These are phyloP conservation scores for Ogataea populi-albae DNA, from an alignment of 805 yeast species.

Conservation along the genomic window DNA sequence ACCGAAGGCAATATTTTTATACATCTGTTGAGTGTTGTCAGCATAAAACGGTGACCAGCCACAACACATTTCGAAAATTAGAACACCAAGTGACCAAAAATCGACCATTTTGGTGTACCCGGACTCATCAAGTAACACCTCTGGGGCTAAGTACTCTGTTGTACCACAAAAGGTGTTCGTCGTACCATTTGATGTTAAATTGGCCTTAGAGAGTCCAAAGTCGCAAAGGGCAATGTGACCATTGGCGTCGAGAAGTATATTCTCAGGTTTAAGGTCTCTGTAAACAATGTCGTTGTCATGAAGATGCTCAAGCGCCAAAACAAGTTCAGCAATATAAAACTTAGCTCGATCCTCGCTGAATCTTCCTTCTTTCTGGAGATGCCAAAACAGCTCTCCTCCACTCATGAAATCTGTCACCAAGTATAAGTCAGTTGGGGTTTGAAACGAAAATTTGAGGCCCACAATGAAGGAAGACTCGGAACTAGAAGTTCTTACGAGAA, in stretches of 20 bases:
- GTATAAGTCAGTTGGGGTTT: slow-evolving; percentile 89
- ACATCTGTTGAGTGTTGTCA: slow-evolving; percentile 97
- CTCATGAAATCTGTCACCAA: slow-evolving; percentile 97
- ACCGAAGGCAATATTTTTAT: slow-evolving; percentile 97
- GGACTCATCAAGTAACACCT: slow-evolving; percentile 87
- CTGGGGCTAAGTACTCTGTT: slow-evolving; percentile 97
- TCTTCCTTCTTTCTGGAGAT: slow-evolving; percentile 93
- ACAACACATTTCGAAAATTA: slow-evolving; percentile 98
- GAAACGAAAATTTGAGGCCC: slow-evolving; percentile 93
- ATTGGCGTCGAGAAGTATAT: slow-evolving; percentile 89
- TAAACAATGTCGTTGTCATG: slow-evolving; percentile 96
- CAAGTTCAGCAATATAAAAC: slow-evolving; percentile 94
- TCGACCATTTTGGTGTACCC: slow-evolving; percentile 99
- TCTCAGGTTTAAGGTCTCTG: slow-evolving; percentile 96
- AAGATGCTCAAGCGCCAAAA: slow-evolving; percentile 87
- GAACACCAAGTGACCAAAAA: slow-evolving; percentile 96
- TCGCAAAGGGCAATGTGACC: slow-evolving; percentile 98
- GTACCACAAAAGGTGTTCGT: slow-evolving; percentile 98
- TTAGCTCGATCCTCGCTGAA: slow-evolving; percentile 92
- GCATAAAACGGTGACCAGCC: slow-evolving; percentile 99
- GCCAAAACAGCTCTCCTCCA: slow-evolving; percentile 80
- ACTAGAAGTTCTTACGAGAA: slow-evolving; percentile 86
- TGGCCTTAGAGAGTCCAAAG: slow-evolving; percentile 94
- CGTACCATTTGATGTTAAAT: slow-evolving; percentile 77
- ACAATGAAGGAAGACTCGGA: slow-evolving; percentile 82